Base-by-base conservation (phyloP, 208 protist genomes). In the Acanthamoeba royreba region DNA sequence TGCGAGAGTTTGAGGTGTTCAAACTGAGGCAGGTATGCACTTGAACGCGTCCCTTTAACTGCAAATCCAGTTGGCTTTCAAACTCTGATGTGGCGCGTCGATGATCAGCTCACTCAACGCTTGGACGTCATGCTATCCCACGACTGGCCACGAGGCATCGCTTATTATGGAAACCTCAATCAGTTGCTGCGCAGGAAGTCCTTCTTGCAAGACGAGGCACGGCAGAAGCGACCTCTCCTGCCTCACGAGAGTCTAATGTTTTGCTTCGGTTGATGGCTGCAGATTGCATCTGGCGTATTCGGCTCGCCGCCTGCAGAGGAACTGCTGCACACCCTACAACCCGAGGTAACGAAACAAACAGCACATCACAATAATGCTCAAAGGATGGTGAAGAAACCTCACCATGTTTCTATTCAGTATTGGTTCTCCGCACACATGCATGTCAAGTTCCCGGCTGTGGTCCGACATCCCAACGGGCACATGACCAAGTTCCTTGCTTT, bases 371-470 rank as follows among this genome's bases (percentile, higher is more conserved):
- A 63, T 22, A 25, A 63, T 25, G 53, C 25, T 25, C 53, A 63
- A n/a, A n/a, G n/a, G 53, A 22, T 63, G 22, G 53, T 25, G 53
- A 63, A 63, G 25, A 63, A 63, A 22, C 25, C 25, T 63, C 25
- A 63, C 22, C 22, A 63, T 22, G 53, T 25, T 63, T 63, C 22
- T 63, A 25, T 63, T 25, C 28, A 74, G 90, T 97, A 97, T 52
- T 98, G 97, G 97, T 97, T 98, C 55, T 63, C 97, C 0, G 97
- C 96, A 17, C 97, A 98, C 93, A 91, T 98, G n/a, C 97, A 98
- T 92, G 92, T 96, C 35, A 98, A 98, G 72, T 98, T 97, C 46
- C 91, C 97, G 2, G 97, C 97, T 13, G 31, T 97, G 8, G 89
- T 96, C n/a, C 31, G 47, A 28, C 95, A 97, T 53, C 35, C 66